Conservation (phyloP, 2,329 filamentous ascomycete species). For the Domatiomyces globalis region DNA sequence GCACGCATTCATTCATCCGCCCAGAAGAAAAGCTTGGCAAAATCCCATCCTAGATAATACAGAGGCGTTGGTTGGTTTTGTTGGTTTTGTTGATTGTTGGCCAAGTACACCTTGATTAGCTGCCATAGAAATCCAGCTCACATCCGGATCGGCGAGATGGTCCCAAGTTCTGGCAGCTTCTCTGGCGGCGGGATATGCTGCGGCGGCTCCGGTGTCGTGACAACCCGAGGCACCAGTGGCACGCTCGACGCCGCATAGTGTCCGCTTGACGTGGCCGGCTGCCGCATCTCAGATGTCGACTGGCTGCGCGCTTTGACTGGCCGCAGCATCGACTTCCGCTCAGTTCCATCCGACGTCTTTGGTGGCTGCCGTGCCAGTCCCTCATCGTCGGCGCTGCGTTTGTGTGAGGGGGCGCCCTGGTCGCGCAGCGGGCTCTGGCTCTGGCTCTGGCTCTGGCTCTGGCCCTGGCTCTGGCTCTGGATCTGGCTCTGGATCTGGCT, state of each 20-base stretch:
- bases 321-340: background rate
- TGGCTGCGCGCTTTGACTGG: background rate
- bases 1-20: background rate
- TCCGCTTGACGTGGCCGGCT: slow-evolving; percentile 4
- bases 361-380: background rate
- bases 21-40: background rate
- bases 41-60: background rate
- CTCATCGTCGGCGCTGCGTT: background rate
- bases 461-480: background rate
- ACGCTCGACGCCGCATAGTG: slow-evolving; percentile 13
- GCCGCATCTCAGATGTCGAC: background rate
- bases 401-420: background rate
- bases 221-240: slow-evolving; percentile 13
- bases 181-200: slow-evolving; percentile 7
- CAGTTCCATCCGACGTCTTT: background rate
- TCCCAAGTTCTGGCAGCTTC: slow-evolving; percentile 34
- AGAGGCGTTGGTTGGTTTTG: background rate
- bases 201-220: slow-evolving; percentile 15
- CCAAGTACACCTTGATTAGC: background rate
- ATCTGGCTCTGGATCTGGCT: background rate
- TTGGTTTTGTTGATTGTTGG: background rate
- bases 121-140: slow-evolving; percentile 9
- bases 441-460: background rate
- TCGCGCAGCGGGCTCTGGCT: background rate
- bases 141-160: slow-evolving; percentile 36